A percentile compares a stretch with the other conserved stretches of the same genome.
phyloP scores from a whole-genome alignment of 768 basidiomycete genomes.

The Tricholoma bakamatsutake region DNA sequence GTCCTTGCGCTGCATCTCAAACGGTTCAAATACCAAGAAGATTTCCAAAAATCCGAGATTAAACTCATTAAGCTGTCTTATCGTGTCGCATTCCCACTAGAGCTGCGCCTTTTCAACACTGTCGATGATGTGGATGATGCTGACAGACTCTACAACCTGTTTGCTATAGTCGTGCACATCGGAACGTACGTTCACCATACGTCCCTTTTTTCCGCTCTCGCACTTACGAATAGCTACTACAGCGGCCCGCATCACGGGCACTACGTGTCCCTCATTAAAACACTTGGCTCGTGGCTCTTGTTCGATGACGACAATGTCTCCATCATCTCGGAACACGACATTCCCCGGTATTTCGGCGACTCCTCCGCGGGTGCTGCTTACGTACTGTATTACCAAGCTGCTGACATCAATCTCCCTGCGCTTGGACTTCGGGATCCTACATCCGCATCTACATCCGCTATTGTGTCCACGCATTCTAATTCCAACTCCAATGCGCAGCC shows the following conservation, averaged over 20 bases:
- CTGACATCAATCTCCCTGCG: conserved; percentile 69
- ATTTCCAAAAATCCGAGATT: conserved; percentile 38
- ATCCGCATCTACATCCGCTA: background rate
- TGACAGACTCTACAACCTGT: conserved; percentile 89
- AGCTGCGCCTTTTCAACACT: conserved; percentile 94
- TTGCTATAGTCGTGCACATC: conserved; percentile 98
- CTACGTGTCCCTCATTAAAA: conserved; percentile 93
- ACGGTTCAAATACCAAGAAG: conserved; percentile 98
- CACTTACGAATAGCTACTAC: conserved; percentile 9
- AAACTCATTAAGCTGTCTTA: conserved; percentile 95
- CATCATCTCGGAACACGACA: conserved; percentile 82
- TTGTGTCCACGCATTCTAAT: background rate
- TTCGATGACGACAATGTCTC: conserved; percentile 96
- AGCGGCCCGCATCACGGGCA: conserved; percentile 99
- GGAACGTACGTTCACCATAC: conserved; percentile 71
- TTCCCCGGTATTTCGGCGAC: conserved; percentile 93
- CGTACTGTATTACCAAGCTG: conserved; percentile 95
- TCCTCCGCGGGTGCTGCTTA: conserved; percentile 85
- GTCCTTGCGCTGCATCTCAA: conserved; percentile 94
- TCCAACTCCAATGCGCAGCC: background rate
- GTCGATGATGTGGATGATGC: conserved; percentile 90
- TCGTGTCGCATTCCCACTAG: conserved; percentile 93
- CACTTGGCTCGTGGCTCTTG: conserved; percentile 77
- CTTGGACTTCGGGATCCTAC: conserved; percentile 53
- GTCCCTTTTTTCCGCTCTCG: conserved; percentile 3